Evolutionary conservation across 371 early-diverging fungal species (phyloP), one percentile per base, ranked within the genome.

Genomic region (Zopfochytrium polystomum): DNA sequence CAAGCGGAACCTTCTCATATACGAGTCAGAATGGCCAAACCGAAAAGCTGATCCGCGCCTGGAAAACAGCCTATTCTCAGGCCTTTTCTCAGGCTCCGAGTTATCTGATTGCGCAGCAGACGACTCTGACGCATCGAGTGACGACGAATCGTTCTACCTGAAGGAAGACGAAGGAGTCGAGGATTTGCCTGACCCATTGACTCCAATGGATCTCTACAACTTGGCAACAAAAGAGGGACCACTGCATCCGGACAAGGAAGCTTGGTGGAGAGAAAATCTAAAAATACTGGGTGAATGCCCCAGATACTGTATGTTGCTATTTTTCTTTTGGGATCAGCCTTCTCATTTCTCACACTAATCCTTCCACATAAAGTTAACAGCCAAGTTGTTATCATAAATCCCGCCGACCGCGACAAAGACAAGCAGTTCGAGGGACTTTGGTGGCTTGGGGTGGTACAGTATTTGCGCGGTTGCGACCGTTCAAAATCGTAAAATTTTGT

Each of bases 381-480:
- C 11, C 23, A 38, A 46, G 51, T 53, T 13, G 70, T 72, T 11
- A 72, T 68, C 45, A 71, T 75, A 2, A 55, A 59, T 42, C 72
- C 72, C 15, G 63, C 57, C 0, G 70, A 68, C 26, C 52, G 34
- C 1, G 38, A 59, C 11, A 45, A 3, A 2, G 44, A 32, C n/a
- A n/a, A n/a, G n/a, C n/a, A n/a, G n/a, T n/a, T n/a, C n/a, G n/a
- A n/a, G n/a, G n/a, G n/a, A 22, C 60, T 49, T 32, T 75, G 75
- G 75, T 75, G 75, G 75, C 75, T 72, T 13, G 75, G 70, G 6
- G 6, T 75, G 61, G 74, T 66, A 48, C 34, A 53, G 38, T 11
- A 23, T 33, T 25, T 15, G 32, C n/a, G 25, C 31, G 7, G 26
- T 32, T 22, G 35, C 5, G 4, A 31, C 50, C 26, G 1, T 18